Conservation (phyloP, 2,329 filamentous ascomycete genomes). For the Beauveria brongniartii region DNA sequence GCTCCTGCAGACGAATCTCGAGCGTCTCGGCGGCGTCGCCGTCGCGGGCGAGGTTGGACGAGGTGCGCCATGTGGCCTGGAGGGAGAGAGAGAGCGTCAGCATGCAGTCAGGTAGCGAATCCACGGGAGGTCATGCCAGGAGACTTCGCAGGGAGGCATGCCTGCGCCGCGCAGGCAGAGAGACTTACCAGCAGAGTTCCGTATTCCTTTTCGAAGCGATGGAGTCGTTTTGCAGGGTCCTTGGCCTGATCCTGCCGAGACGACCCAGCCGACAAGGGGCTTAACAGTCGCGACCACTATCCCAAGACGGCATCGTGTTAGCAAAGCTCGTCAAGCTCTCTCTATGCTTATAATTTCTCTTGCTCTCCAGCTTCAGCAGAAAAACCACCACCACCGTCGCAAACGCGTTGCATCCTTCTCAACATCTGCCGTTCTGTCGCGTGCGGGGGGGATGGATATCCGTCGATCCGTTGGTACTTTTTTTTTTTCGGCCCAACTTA, state of each 20-base stretch:
- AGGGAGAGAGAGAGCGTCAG: background rate
- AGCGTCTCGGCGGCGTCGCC: constrained; percentile 54
- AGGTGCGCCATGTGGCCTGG: constrained; percentile 50
- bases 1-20: constrained; percentile 54
- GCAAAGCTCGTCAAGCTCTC: background rate
- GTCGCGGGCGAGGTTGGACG: constrained; percentile 52
- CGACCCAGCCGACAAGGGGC: constrained; percentile 48
- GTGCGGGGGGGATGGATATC: background rate
- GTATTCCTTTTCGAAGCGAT: constrained; percentile 61
- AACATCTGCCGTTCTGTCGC: background rate
- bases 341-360: background rate
- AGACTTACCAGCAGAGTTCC: constrained; percentile 47
- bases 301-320: constrained; percentile 1
- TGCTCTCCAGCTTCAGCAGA: background rate
- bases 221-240: constrained; percentile 55
- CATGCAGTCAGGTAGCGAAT: background rate
- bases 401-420: background rate
- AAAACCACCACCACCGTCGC: background rate
- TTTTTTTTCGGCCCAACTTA: no score
- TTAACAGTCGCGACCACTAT: constrained; percentile 61
- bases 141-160: no score
- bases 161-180: no score
- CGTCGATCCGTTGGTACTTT: background rate
- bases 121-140: background rate
- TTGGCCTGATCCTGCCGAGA: constrained; percentile 52